Percentiles rank a stretch among this genome's conserved stretches.
These are phyloP conservation scores for Arthrobotrys sinensis DNA, from an alignment of 2,329 filamentous ascomycete genomes.

Conservation along the genomic window DNA sequence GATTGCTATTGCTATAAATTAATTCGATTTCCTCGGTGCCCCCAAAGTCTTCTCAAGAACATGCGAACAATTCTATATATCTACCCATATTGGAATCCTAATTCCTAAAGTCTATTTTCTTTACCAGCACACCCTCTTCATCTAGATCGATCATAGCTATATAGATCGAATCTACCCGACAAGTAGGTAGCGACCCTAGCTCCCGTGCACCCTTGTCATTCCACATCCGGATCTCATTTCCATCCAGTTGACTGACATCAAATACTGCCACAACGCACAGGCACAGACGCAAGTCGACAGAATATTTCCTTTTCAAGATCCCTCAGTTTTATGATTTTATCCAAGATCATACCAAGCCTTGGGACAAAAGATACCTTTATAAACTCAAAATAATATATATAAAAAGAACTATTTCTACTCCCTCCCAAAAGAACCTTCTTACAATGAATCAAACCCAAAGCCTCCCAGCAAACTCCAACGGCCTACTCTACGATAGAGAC, in stretches of 20 bases:
- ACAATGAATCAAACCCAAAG: conserved; percentile 50
- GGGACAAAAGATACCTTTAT: too few species aligned
- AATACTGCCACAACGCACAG: conserved; percentile 13
- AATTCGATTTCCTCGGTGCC: neutral
- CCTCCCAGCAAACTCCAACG: conserved; percentile 33
- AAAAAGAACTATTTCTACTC: neutral
- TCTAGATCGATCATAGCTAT: conserved; percentile 16
- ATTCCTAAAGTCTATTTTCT: neutral
- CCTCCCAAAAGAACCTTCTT: neutral
- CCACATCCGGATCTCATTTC: neutral
- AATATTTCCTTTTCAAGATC: neutral
- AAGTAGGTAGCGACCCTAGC: neutral
- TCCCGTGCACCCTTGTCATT: conserved; percentile 4
- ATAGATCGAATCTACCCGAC: conserved; percentile 2
- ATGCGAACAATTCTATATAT: neutral
- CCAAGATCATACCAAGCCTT: conserved; percentile 1
- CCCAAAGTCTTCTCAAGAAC: neutral
- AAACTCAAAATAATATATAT: neutral
- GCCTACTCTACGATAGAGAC: conserved; percentile 28
- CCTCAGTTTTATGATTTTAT: neutral
- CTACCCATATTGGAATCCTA: too few species aligned
- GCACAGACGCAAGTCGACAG: too few species aligned
- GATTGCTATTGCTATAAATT: conserved; percentile 32
- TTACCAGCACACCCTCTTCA: conserved; percentile 4
- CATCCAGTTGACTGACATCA: neutral